Evolutionary conservation across 2,329 filamentous ascomycete species (phyloP).

Genomic region (Ophiostoma sp.): DNA sequence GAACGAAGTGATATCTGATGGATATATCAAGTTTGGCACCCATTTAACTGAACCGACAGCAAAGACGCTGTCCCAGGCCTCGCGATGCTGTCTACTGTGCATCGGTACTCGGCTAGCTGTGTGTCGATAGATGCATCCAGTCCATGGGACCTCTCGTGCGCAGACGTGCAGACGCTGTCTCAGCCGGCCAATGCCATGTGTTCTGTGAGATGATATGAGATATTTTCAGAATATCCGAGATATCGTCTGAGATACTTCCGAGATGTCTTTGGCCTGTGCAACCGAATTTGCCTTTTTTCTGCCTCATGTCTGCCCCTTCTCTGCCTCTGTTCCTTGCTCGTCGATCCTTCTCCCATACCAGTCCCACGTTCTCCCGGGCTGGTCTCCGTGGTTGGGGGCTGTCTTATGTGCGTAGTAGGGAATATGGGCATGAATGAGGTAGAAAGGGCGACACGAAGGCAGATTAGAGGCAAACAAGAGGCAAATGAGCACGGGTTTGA

Average conservation of each 20-base stretch:
- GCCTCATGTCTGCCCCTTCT: background rate
- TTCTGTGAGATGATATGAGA: background rate
- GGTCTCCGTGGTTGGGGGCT: background rate
- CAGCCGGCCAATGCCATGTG: slow-evolving; percentile 17
- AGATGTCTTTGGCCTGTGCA: background rate
- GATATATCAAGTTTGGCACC: background rate
- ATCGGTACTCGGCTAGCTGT: background rate
- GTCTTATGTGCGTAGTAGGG: slow-evolving; percentile 7
- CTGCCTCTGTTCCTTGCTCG: background rate
- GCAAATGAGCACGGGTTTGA: background rate
- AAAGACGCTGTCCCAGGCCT: background rate
- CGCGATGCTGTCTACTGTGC: background rate
- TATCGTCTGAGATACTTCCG: background rate
- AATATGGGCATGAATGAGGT: background rate
- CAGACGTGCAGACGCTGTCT: slow-evolving; percentile 17
- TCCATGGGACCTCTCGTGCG: slow-evolving; percentile 11
- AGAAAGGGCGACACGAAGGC: background rate
- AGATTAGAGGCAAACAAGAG: background rate
- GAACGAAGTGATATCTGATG: background rate
- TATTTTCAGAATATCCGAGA: background rate
- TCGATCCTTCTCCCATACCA: background rate
- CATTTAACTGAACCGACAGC: background rate
- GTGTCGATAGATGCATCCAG: background rate
- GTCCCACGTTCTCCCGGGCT: background rate
- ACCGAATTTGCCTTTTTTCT: background rate